phyloP scores from a whole-genome alignment of 139 green algal species.

The Tetradesmus obliquus region DNA sequence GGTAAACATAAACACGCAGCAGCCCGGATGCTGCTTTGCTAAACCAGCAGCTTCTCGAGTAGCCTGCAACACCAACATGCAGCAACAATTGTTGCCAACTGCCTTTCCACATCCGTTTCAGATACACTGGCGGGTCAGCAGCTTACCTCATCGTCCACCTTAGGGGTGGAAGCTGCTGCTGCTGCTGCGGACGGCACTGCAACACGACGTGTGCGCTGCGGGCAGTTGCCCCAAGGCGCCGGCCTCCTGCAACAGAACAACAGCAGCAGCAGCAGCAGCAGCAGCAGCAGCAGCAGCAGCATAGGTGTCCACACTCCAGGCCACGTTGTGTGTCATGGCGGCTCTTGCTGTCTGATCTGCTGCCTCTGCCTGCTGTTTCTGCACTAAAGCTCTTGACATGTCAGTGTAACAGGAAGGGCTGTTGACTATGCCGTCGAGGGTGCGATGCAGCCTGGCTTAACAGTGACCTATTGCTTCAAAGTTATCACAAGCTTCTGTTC shows the following conservation, averaged over 20 bases:
- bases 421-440: too few relatives aligned
- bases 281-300: not conserved
- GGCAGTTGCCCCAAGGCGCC: not conserved
- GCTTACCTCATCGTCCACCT: constrained; percentile 6
- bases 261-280: too few relatives aligned
- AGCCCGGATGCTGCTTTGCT: not conserved
- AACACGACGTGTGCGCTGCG: not conserved
- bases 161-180: not conserved
- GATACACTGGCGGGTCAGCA: too few relatives aligned
- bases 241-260: not conserved
- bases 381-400: too few relatives aligned
- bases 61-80: not conserved
- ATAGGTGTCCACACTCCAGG: not conserved
- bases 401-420: too few relatives aligned
- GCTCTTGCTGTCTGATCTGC: not conserved
- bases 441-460: too few relatives aligned
- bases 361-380: too few relatives aligned
- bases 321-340: not conserved
- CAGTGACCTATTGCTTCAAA: too few relatives aligned
- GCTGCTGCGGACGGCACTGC: not conserved
- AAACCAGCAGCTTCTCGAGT: not conserved
- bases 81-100: too few relatives aligned
- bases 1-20: not conserved
- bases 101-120: not conserved
- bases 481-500: too few relatives aligned